Evolutionary conservation across 164 flowering plant genomes (phyloP), one percentile per base, ranked within the genome.

Genomic region (Echeveria elegans): DNA sequence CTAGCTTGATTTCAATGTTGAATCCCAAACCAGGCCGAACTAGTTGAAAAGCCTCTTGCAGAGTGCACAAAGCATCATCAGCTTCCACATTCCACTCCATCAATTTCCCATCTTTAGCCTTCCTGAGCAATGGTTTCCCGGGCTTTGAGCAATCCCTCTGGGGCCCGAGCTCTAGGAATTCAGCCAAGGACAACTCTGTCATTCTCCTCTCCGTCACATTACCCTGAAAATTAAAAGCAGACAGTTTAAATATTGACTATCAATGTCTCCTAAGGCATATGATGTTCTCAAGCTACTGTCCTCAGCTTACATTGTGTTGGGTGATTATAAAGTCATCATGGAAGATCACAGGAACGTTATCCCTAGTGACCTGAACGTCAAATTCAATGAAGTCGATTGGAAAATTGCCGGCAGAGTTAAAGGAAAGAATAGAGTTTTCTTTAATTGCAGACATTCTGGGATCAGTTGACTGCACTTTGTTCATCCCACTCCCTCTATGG

Each of bases 401-500:
- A 68, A 73, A 78, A 1, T 75, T 73, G 0, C 76, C 83, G 32
- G 96, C 97, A 1, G 79, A 59, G 40, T 89, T 82, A 80, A 92
- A 89, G 7, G 97, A 92, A 2, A 78, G 70, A 63, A 92, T 73
- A 0, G 96, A 78, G 61, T 92, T 92, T 76, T 92, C 97, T 64
- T 88, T 92, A 28, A 86, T 59, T 2, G 81, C 73, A 68, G 82
- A 81, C 88, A 88, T 81, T 67, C 92, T 84, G 34, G 61, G 59
- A 74, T 88, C 94, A 1, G 79, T 4, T 4, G 89, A 86, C 19
- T 82, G 82, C 65, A 89, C 68, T 68, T 74, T 69, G 78, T 92
- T 92, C 98, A 92, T 92, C 11, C 96, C 98, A 68, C 72, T 68
- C 8, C 98, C 98, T 64, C 98, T 77, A 74, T 92, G 97, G 2